Percentiles rank a stretch among this genome's conserved stretches.
These are phyloP conservation scores for Boletus reticulatus DNA, from an alignment of 768 basidiomycete species.

Conservation along the genomic window DNA sequence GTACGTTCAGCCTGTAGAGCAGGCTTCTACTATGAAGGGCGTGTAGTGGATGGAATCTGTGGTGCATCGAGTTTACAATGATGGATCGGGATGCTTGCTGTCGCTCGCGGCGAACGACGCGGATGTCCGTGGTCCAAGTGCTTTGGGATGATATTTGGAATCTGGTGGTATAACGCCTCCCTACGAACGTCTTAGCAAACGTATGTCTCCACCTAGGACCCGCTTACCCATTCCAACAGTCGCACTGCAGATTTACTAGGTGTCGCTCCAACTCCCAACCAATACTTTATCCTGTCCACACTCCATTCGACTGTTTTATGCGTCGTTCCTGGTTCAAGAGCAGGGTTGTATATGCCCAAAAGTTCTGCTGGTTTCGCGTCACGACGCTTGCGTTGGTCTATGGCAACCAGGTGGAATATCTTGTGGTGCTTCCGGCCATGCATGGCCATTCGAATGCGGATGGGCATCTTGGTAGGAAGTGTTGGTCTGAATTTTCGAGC, in stretches of 20 bases:
- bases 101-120: neutral
- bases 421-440: conserved; percentile 75
- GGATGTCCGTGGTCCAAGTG: conserved; percentile 18
- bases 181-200: conserved; percentile 32
- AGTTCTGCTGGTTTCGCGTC: conserved; percentile 87
- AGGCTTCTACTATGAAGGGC: conserved; percentile 9
- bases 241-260: conserved; percentile 78
- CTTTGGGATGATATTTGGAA: conserved; percentile 52
- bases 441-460: conserved; percentile 83
- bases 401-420: conserved; percentile 84
- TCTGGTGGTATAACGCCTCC: conserved; percentile 59
- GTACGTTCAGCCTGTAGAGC: conserved; percentile 3
- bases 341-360: conserved; percentile 82
- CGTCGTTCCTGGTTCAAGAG: conserved; percentile 43
- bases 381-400: conserved; percentile 65
- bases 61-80: neutral
- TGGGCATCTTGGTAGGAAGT: conserved; percentile 52
- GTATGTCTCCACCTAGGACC: neutral
- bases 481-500: neutral
- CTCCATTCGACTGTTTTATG: conserved; percentile 88
- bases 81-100: no score
- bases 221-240: conserved; percentile 69
- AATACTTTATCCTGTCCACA: conserved; percentile 84
- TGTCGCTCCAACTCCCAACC: conserved; percentile 81
- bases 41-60: neutral